Conservation (phyloP, 306 rosid genomes). For the Corylus americana region DNA sequence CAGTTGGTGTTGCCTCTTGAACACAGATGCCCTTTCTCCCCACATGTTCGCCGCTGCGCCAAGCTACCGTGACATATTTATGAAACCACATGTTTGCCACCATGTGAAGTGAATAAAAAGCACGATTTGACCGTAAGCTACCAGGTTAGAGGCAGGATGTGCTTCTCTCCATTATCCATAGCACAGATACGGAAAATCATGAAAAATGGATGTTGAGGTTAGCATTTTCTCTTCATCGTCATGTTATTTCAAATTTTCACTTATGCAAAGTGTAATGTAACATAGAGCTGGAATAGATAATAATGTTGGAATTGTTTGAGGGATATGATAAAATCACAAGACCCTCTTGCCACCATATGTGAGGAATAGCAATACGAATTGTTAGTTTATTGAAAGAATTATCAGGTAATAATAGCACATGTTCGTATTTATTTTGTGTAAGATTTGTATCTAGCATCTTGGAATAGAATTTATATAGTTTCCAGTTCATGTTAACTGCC, state of each 20-base stretch:
- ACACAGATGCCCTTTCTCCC: slow-evolving; percentile 7
- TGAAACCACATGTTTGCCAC: neutral
- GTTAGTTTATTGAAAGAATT: slow-evolving; percentile 2
- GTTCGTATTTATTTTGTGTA: neutral
- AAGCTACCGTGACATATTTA: neutral
- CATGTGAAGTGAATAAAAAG: neutral
- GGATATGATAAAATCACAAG: slow-evolving; percentile 1
- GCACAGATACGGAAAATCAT: neutral
- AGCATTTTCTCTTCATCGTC: neutral
- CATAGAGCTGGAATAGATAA: slow-evolving; percentile 9
- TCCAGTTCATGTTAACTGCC: neutral
- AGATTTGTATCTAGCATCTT: neutral
- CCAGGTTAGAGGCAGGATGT: neutral
- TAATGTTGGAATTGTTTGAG: slow-evolving; percentile 19
- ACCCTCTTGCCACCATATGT: neutral
- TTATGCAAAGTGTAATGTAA: slow-evolving; percentile 4
- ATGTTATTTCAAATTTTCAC: neutral
- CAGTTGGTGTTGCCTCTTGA: slow-evolving; percentile 58
- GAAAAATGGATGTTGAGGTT: neutral
- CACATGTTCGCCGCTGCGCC: neutral
- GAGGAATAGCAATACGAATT: neutral
- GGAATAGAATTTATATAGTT: neutral
- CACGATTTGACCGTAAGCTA: slow-evolving; percentile 3
- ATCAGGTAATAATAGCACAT: slow-evolving; percentile 9
- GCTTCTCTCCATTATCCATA: neutral